phyloP scores from a whole-genome alignment of 108 stramenopile species.

The Skeletonema tropicum region DNA sequence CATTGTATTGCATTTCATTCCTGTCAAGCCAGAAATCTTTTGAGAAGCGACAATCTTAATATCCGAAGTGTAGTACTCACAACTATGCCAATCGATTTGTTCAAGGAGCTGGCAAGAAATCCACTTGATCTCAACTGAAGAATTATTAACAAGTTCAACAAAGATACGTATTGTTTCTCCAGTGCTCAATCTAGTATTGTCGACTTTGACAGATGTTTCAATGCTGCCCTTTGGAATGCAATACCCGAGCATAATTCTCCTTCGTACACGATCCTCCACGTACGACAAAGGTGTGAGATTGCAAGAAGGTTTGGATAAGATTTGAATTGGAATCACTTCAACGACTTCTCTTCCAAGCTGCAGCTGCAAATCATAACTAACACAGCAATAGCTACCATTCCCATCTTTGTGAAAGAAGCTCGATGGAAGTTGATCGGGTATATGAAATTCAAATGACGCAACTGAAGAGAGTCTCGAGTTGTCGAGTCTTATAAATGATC shows the following conservation, averaged over 20 bases:
- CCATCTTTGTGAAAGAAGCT: slow-evolving; percentile 2
- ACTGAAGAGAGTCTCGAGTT: background rate
- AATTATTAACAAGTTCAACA: slow-evolving; percentile 10
- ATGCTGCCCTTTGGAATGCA: slow-evolving; percentile 27
- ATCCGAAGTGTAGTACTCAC: background rate
- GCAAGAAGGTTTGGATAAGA: slow-evolving; percentile 14
- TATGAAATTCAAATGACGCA: slow-evolving; percentile 9
- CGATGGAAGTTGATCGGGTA: slow-evolving; percentile 21
- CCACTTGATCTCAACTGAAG: background rate
- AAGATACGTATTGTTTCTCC: slow-evolving; percentile 18
- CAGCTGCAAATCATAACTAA: slow-evolving; percentile 15
- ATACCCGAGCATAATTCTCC: slow-evolving; percentile 3
- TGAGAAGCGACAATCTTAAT: background rate
- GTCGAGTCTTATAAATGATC: background rate
- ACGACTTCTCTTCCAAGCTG: slow-evolving; percentile 4
- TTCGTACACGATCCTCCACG: slow-evolving; percentile 1
- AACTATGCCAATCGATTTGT: background rate
- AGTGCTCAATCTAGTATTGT: slow-evolving; percentile 6
- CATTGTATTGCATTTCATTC: background rate
- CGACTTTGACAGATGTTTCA: background rate
- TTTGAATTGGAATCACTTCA: slow-evolving; percentile 1
- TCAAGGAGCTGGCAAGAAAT: slow-evolving; percentile 7
- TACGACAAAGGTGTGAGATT: background rate
- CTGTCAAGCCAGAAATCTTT: background rate
- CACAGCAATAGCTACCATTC: slow-evolving; percentile 10